A percentile compares a stretch with the other conserved stretches of the same genome.
Conservation (phyloP, 176 grass and related monocot genomes). For the Rhynchospora pubera region DNA sequence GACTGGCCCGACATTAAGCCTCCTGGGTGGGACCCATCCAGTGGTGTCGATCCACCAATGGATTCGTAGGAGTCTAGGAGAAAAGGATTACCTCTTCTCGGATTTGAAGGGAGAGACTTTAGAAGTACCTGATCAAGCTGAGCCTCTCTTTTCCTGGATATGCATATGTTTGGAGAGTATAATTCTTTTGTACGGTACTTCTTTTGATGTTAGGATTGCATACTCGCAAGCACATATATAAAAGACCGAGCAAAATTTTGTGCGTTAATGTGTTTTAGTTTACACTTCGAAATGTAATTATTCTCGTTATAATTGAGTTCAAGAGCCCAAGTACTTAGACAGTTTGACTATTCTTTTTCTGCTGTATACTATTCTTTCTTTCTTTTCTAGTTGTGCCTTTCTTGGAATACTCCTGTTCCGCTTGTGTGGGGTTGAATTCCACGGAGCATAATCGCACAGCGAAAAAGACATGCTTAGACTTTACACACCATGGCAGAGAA, state of each 20-base stretch:
- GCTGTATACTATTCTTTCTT: no score
- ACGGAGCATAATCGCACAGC: no score
- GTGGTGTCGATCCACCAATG: constrained; percentile 31
- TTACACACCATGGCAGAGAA: no score
- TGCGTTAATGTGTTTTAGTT: neutral
- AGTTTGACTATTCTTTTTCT: no score
- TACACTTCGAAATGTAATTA: neutral
- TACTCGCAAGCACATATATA: neutral
- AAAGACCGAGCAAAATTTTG: neutral
- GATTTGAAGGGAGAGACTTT: neutral
- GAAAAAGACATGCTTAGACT: no score
- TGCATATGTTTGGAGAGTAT: neutral
- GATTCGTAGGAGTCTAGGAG: neutral
- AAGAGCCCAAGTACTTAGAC: no score
- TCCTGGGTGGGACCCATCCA: constrained; percentile 79
- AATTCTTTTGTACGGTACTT: neutral
- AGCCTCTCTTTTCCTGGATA: neutral
- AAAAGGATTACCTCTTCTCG: neutral
- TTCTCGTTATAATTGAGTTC: no score
- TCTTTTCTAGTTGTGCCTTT: no score
- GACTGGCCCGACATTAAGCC: constrained; percentile 95
- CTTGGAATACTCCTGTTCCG: no score
- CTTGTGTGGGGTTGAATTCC: no score
- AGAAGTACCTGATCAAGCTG: neutral
- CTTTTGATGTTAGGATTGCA: neutral